Evolutionary conservation across 495 filamentous ascomycete genomes (phyloP), one percentile per base, ranked within the genome.

Genomic region (Podospora conica): DNA sequence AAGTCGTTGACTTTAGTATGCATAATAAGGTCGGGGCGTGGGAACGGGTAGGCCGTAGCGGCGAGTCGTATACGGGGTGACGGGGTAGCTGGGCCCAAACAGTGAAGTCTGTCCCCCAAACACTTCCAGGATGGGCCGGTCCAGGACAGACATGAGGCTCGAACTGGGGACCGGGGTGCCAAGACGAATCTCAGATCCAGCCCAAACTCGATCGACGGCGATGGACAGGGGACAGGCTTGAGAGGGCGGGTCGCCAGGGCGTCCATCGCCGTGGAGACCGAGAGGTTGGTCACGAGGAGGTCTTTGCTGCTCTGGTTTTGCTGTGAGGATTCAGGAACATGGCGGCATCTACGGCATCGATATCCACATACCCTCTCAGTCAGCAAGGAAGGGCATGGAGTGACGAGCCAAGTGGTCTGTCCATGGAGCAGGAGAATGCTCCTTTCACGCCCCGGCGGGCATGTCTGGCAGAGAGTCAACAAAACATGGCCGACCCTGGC

Each of bases 1-100:
- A 65, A 29, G 65, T 23, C 22, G n/a, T 58, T 28, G 61, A 58
- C 58, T 66, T 75, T 70, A 29, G 66, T 62, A 73, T 60, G 66
- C 25, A 65, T 67, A 55, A 66, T 48, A 48, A 7, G 4, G 40
- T 57, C 2, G 11, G 33, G 18, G 33, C 22, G 31, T 25, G 55
- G 24, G 8, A n/a, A 25, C 22, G 15, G 63, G 40, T 61, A 71
- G 55, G 61, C 55, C 56, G n/a, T 61, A 65, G 62, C 64, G 63
- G 40, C 66, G 68, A 67, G 65, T 72, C 71, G 70, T 70, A 71
- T 15, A 55, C 58, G 54, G 29, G 40, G 40, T 53, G 33, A 55
- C 58, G 54, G 29, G 40, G 40, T 53, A 55, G 20, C 20, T 64
- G 54, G 24, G 40, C 40, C 23, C 25, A 48, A 31, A 58, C 24